A percentile compares a stretch with the other conserved stretches of the same genome.
Conservation (phyloP, 306 rosid genomes). For the Biancaea sappan region DNA sequence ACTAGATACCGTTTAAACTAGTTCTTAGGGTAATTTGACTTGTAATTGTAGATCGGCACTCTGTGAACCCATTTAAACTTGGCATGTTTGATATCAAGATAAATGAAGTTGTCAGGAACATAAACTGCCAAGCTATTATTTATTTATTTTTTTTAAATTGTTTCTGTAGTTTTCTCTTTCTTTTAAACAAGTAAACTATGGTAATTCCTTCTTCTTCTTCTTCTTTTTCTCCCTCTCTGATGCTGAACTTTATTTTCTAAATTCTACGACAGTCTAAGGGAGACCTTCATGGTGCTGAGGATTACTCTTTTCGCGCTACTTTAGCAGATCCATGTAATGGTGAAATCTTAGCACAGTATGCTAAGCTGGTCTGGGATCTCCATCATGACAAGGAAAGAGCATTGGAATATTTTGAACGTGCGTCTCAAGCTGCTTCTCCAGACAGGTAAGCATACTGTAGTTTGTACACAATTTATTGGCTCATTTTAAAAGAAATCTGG, state of each 20-base stretch:
- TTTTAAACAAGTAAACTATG: neutral
- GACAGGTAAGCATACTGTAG: constrained; percentile 64
- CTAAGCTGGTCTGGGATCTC: constrained; percentile 73
- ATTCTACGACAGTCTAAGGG: constrained; percentile 68
- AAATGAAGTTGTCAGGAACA: neutral
- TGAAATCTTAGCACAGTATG: constrained; percentile 64
- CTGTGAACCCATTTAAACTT: neutral
- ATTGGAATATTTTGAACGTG: constrained; percentile 65
- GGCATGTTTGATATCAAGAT: neutral
- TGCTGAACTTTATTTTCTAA: constrained; percentile 22
- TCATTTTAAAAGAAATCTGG: neutral
- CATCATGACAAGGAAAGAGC: constrained; percentile 73
- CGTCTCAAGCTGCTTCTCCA: constrained; percentile 60
- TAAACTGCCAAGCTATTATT: neutral
- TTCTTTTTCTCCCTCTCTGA: neutral
- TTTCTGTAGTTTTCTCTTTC: neutral
- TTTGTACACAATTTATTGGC: neutral
- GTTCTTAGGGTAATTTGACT: neutral
- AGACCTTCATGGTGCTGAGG: constrained; percentile 74
- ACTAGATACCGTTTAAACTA: neutral
- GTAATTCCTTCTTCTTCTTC: constrained; percentile 5
- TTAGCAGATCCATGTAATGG: constrained; percentile 74
- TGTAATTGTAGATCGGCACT: neutral
- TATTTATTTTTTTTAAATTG: neutral
- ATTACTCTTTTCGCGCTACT: constrained; percentile 65